Conservation (phyloP, 768 basidiomycete genomes). For the Tylopilus vinaceipallidus region DNA sequence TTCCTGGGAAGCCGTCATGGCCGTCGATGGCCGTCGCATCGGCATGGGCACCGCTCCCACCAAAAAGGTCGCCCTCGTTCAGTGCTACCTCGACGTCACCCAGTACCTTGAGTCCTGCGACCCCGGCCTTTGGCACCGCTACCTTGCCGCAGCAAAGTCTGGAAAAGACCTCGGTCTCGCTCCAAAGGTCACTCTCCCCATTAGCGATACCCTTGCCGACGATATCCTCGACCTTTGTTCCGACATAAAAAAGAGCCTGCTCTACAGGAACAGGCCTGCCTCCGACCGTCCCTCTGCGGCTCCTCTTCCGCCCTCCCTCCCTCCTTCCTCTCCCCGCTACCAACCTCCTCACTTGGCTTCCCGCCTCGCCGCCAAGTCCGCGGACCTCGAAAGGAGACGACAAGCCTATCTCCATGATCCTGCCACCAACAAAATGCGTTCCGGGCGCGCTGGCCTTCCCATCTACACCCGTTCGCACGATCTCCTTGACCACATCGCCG, state of each 20-base stretch:
- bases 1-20: conserved; percentile 72
- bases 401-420: conserved; percentile 63
- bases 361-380: conserved; percentile 48
- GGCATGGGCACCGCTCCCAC: conserved; percentile 67
- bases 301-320: conserved; percentile 1
- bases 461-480: conserved; percentile 67
- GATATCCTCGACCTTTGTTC: conserved; percentile 67
- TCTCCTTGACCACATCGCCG: conserved; percentile 63
- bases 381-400: conserved; percentile 49
- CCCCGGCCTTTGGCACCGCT: conserved; percentile 73
- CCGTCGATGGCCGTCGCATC: conserved; percentile 74
- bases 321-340: conserved; percentile 25
- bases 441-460: conserved; percentile 66
- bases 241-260: conserved; percentile 58
- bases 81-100: conserved; percentile 85
- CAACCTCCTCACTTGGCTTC: conserved; percentile 30
- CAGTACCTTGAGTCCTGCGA: conserved; percentile 88
- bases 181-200: conserved; percentile 63
- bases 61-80: conserved; percentile 71
- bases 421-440: conserved; percentile 60
- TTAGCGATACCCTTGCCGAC: conserved; percentile 62
- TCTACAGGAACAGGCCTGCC: conserved; percentile 66
- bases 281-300: conserved; percentile 11
- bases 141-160: conserved; percentile 54
- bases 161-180: conserved; percentile 72